Base-by-base conservation (phyloP, 345 rosid species). In the Salix exigua region DNA sequence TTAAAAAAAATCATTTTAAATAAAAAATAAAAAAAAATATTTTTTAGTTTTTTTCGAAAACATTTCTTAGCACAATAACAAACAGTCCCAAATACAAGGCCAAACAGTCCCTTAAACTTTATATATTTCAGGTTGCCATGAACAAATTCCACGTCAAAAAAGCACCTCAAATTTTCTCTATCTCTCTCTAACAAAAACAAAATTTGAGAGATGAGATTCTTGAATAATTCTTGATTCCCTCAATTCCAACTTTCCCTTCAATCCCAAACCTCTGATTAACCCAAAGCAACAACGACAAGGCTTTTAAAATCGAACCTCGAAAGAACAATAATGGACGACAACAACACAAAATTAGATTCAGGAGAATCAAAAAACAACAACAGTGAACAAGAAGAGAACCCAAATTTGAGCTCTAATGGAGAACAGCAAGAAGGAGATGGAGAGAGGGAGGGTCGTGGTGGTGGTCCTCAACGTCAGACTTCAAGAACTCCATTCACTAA, bases 401-500 rank as follows among this genome's bases (percentile, higher is more conserved):
- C 85, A 81, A 71, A 73, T 46, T 60, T 73, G 80, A 69, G 72
- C 74, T 74, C 70, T 38, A 12, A 58, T 58, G 63, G 28, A 23
- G 63, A 58, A 58, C 63, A 58, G 4, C 63, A 31, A 75, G 35
- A 37, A 63, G 58, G 13, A 55, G 28, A n/a, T 16, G 80, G 21
- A 25, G 72, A 64, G 9, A 84, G 79, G 31, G 87, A 77, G 6
- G 89, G 82, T 31, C 82, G 68, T 55, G 73, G 80, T 68, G 75
- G n/a, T 19, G 66, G 51, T 7, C 72, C 68, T 50, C 80, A 64
- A 50, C 50, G 65, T 50, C 86, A 75, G 38, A 77, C 91, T 31
- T 75, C 94, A 2, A 30, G 97, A 80, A 92, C 93, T 84, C 95
- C 97, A 40, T 96, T 96, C 78, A 84, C 92, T 80, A 79, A 87